Percentiles rank a stretch among this genome's conserved stretches.
phyloP scores from a whole-genome alignment of 192 early-diverging fungal genomes.

The Cladochytrium replicatum region DNA sequence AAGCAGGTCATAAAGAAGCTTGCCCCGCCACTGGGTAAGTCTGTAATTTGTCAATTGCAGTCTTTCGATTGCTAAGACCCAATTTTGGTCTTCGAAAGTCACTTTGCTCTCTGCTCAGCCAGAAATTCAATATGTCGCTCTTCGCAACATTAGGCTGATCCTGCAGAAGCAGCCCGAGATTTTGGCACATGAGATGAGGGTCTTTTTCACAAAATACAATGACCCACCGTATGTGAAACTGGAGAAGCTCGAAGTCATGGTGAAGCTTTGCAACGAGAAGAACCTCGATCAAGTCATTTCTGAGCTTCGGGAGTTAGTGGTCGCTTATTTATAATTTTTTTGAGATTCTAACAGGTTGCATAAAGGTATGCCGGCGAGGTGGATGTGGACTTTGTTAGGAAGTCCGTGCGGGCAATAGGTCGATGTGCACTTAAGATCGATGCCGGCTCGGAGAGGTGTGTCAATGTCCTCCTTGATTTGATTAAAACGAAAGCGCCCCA shows the following conservation, averaged over 20 bases:
- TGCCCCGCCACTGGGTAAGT: slow-evolving; percentile 83
- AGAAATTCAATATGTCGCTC: slow-evolving; percentile 94
- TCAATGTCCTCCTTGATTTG: slow-evolving; percentile 81
- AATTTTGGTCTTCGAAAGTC: slow-evolving; percentile 33
- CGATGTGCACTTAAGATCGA: slow-evolving; percentile 88
- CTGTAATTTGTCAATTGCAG: neutral
- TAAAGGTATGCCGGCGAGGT: slow-evolving; percentile 86
- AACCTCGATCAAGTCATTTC: slow-evolving; percentile 87
- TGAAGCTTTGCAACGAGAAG: slow-evolving; percentile 72
- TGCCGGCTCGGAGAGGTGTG: slow-evolving; percentile 71
- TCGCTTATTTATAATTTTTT: neutral
- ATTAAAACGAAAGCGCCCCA: slow-evolving; percentile 80
- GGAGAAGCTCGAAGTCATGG: slow-evolving; percentile 91
- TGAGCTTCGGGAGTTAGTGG: slow-evolving; percentile 83
- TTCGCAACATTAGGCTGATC: slow-evolving; percentile 94
- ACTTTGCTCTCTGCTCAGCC: slow-evolving; percentile 77
- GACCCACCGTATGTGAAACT: slow-evolving; percentile 96
- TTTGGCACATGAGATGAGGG: slow-evolving; percentile 83
- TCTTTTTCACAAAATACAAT: slow-evolving; percentile 98
- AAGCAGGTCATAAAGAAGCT: slow-evolving; percentile 74
- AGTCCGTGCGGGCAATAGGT: slow-evolving; percentile 81
- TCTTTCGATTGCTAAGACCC: neutral
- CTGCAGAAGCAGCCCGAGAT: slow-evolving; percentile 81
- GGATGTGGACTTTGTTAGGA: slow-evolving; percentile 92
- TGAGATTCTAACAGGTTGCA: neutral